A percentile compares a stretch with the other conserved stretches of the same genome.
phyloP scores from a whole-genome alignment of 2,329 filamentous ascomycete species.

The Pleomassaria siparia region DNA sequence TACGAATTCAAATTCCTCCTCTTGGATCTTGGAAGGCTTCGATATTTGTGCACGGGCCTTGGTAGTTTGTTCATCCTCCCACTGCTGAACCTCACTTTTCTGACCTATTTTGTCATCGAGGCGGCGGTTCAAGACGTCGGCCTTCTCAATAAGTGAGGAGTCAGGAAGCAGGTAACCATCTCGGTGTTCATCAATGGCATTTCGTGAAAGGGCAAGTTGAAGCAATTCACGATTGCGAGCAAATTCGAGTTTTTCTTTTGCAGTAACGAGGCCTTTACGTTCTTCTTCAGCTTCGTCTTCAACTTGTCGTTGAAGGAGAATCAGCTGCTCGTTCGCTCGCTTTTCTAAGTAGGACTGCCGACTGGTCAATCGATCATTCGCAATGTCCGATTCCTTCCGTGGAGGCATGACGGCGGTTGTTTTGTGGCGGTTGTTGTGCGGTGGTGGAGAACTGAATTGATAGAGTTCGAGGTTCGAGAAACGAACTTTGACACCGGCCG shows the following conservation, averaged over 20 bases:
- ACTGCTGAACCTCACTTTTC: conserved; percentile 92
- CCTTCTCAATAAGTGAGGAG: conserved; percentile 93
- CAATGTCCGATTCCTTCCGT: conserved; percentile 50
- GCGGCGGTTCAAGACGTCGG: conserved; percentile 85
- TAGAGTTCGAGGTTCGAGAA: not conserved
- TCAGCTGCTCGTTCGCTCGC: conserved; percentile 74
- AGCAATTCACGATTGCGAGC: conserved; percentile 79
- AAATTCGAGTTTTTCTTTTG: conserved; percentile 83
- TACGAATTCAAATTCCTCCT: conserved; percentile 87
- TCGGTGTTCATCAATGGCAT: conserved; percentile 85
- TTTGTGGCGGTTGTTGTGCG: not conserved
- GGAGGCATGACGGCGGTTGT: conserved; percentile 22
- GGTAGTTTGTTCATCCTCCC: conserved; percentile 85
- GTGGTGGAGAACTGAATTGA: not conserved
- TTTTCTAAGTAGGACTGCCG: conserved; percentile 94
- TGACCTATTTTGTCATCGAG: conserved; percentile 88
- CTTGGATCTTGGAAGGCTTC: conserved; percentile 59
- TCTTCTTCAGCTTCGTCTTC: conserved; percentile 80
- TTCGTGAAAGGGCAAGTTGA: conserved; percentile 77
- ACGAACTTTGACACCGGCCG: not conserved
- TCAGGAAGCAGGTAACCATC: conserved; percentile 94
- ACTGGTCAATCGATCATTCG: conserved; percentile 78
- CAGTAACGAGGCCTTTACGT: conserved; percentile 74
- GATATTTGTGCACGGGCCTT: conserved; percentile 84
- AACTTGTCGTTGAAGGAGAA: conserved; percentile 88